Conservation (phyloP, 2,329 filamentous ascomycete species). For the Clonostachys rosea region DNA sequence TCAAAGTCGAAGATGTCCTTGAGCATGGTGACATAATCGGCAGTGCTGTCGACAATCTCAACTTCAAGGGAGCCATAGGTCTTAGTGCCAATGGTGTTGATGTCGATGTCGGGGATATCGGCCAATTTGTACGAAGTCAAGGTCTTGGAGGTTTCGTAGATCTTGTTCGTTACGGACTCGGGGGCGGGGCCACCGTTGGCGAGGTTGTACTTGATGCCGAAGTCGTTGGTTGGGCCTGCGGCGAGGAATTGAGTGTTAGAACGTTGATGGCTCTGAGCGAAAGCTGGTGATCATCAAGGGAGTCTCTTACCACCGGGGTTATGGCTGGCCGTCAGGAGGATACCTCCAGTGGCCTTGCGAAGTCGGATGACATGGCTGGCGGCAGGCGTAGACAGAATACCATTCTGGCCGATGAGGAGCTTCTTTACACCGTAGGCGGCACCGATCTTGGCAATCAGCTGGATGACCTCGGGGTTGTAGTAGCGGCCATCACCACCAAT, state of each 20-base stretch:
- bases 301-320: slow-evolving; percentile 81
- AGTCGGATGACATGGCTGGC: slow-evolving; percentile 95
- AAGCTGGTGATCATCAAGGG: background rate
- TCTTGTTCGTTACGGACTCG: slow-evolving; percentile 96
- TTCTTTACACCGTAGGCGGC: slow-evolving; percentile 98
- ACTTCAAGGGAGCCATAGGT: slow-evolving; percentile 86
- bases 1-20: slow-evolving; percentile 99
- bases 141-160: slow-evolving; percentile 86
- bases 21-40: slow-evolving; percentile 90
- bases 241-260: background rate
- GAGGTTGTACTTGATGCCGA: slow-evolving; percentile 99
- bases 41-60: slow-evolving; percentile 88
- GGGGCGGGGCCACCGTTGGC: slow-evolving; percentile 93
- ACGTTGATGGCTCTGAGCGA: background rate
- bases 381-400: slow-evolving; percentile 93
- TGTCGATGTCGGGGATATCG: slow-evolving; percentile 82
- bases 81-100: slow-evolving; percentile 74
- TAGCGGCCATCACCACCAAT: slow-evolving; percentile 96
- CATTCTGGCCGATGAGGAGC: slow-evolving; percentile 91
- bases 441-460: slow-evolving; percentile 95
- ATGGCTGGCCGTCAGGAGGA: slow-evolving; percentile 94
- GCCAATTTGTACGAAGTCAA: slow-evolving; percentile 90
- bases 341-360: slow-evolving; percentile 91
- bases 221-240: slow-evolving; percentile 84
- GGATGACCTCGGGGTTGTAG: slow-evolving; percentile 95